These are phyloP conservation scores for Naganishia albida DNA, from an alignment of 1,284 basidiomycete species.

Conservation along the genomic window DNA sequence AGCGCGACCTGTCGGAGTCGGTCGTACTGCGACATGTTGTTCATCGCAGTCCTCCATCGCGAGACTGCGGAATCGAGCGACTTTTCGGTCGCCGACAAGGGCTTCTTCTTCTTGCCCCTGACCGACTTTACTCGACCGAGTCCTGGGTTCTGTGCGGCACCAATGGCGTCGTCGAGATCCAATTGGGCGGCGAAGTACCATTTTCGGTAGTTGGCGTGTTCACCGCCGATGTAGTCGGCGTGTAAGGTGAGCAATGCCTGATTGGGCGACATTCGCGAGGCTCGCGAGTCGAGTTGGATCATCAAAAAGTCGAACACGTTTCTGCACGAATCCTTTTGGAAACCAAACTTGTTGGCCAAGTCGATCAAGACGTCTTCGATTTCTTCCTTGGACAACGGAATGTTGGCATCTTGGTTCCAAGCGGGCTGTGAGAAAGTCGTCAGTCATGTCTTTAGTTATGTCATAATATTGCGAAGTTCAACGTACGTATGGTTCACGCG, in stretches of 20 bases:
- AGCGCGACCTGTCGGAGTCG: constrained; percentile 94
- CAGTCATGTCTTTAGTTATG: constrained; percentile 55
- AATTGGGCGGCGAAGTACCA: constrained; percentile 99
- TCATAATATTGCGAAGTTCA: too few species aligned
- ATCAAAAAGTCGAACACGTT: constrained; percentile 93
- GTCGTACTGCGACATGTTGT: constrained; percentile 98
- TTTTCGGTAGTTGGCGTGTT: constrained; percentile 94
- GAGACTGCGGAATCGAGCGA: constrained; percentile 83
- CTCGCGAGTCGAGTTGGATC: constrained; percentile 93
- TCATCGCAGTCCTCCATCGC: constrained; percentile 97
- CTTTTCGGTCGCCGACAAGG: constrained; percentile 66
- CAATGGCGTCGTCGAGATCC: constrained; percentile 96
- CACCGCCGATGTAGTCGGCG: constrained; percentile 98
- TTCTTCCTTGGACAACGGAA: constrained; percentile 96
- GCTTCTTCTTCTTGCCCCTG: constrained; percentile 59
- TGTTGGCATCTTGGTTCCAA: constrained; percentile 87
- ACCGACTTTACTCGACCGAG: constrained; percentile 80
- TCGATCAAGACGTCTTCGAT: constrained; percentile 99
- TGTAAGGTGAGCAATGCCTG: constrained; percentile 93
- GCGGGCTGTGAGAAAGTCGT: constrained; percentile 70
- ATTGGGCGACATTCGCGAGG: constrained; percentile 96
- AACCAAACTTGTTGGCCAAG: constrained; percentile 97
- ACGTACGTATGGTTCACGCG: constrained; percentile 56
- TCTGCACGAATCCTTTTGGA: constrained; percentile 77
- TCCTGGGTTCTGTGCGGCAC: constrained; percentile 87